A percentile compares a stretch with the other conserved stretches of the same genome.
Conservation (phyloP, 768 basidiomycete species). For the Agrocybe pediades region DNA sequence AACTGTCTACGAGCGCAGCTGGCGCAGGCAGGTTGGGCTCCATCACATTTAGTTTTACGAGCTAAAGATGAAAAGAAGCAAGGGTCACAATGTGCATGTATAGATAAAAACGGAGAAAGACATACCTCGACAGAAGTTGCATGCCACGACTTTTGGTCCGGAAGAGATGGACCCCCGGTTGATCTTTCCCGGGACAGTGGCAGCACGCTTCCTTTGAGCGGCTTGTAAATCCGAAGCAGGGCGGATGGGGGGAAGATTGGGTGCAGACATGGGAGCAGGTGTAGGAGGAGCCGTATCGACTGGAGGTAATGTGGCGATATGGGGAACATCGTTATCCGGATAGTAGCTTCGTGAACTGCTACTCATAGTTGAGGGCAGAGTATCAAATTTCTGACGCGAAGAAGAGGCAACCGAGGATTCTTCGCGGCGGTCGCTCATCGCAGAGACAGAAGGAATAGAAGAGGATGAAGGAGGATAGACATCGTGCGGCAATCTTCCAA, state of each 20-base stretch:
- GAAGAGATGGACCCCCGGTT: conserved; percentile 62
- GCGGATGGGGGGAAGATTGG: conserved; percentile 62
- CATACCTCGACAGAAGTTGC: conserved; percentile 87
- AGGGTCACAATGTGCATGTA: not conserved
- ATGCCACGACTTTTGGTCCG: conserved; percentile 85
- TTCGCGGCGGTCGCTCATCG: conserved; percentile 48
- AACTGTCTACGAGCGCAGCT: conserved; percentile 79
- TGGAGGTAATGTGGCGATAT: conserved; percentile 69
- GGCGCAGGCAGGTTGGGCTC: conserved; percentile 81
- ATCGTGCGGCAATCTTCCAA: conserved; percentile 37
- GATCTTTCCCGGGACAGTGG: conserved; percentile 66
- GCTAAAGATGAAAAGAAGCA: conserved; percentile 42
- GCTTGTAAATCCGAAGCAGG: conserved; percentile 70
- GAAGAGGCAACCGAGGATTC: conserved; percentile 32
- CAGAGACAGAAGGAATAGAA: conserved; percentile 40
- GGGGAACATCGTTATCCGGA: conserved; percentile 66
- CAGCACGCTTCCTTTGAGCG: conserved; percentile 68
- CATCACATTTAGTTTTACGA: conserved; percentile 89
- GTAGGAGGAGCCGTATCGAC: conserved; percentile 58
- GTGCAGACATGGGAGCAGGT: conserved; percentile 61
- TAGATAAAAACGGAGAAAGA: conserved; percentile 10
- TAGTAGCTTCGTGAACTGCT: conserved; percentile 41
- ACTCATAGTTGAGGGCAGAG: conserved; percentile 4
- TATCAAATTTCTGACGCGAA: conserved; percentile 34
- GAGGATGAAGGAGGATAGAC: conserved; percentile 33